Evolutionary conservation across 345 rosid species (phyloP).

Genomic region (Rhizophora apiculata): DNA sequence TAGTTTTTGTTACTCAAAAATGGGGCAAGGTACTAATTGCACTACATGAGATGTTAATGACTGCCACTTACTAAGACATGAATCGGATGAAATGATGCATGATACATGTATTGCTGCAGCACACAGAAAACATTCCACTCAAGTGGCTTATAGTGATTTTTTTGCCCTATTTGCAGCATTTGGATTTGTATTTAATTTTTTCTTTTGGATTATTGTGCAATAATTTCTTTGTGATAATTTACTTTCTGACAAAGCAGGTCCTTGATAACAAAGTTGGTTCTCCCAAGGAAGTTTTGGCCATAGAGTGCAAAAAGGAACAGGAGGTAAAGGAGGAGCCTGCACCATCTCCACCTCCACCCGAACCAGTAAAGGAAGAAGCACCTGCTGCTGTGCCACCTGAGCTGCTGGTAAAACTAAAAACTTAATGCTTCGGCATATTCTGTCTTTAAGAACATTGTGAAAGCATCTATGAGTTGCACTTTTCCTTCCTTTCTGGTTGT

Average conservation of each 20-base stretch:
- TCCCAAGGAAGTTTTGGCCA: slow-evolving; percentile 74
- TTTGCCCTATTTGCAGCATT: neutral
- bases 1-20: neutral
- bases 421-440: neutral
- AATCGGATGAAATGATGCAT: neutral
- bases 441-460: slow-evolving; percentile 3
- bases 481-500: slow-evolving; percentile 14
- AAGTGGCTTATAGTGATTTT: neutral
- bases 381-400: slow-evolving; percentile 70
- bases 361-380: slow-evolving; percentile 60
- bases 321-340: slow-evolving; percentile 52
- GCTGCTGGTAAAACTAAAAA: slow-evolving; percentile 52
- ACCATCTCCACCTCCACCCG: slow-evolving; percentile 50
- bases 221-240: neutral
- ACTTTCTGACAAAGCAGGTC: slow-evolving; percentile 23
- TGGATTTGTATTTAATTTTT: neutral
- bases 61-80: neutral
- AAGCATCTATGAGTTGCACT: neutral
- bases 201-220: neutral
- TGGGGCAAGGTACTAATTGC: neutral
- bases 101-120: too few species aligned
- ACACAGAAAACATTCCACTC: neutral
- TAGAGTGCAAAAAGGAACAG: slow-evolving; percentile 57
- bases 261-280: slow-evolving; percentile 49
- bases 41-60: neutral